These are phyloP conservation scores for Xylariaceae sp. DNA, from an alignment of 2,329 filamentous ascomycete species.

Conservation along the genomic window DNA sequence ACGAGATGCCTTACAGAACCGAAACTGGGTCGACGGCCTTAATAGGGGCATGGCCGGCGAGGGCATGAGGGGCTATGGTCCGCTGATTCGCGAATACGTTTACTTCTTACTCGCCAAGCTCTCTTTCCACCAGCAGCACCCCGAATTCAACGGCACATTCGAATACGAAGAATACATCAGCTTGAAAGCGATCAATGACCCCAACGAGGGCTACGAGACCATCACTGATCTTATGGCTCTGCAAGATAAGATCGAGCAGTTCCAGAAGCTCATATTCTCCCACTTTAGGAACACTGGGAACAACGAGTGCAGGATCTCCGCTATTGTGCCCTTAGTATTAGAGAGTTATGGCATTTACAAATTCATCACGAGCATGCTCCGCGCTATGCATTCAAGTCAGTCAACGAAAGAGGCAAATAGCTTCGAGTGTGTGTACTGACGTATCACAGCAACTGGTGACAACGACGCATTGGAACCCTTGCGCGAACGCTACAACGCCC, in stretches of 20 bases:
- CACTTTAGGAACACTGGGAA: slow-evolving; percentile 89
- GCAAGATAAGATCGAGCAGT: slow-evolving; percentile 97
- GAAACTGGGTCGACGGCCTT: slow-evolving; percentile 88
- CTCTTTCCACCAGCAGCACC: slow-evolving; percentile 92
- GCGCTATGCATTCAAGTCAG: slow-evolving; percentile 93
- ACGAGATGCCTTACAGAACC: slow-evolving; percentile 83
- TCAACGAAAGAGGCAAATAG: too few relatives aligned
- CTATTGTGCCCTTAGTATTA: slow-evolving; percentile 86
- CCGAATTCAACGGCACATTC: slow-evolving; percentile 97
- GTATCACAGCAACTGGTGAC: slow-evolving; percentile 71
- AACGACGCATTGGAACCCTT: slow-evolving; percentile 88
- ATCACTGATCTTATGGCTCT: slow-evolving; percentile 95
- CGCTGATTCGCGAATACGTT: slow-evolving; percentile 94
- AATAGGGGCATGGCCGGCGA: slow-evolving; percentile 79
- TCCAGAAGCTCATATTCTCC: slow-evolving; percentile 97
- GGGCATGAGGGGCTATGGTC: slow-evolving; percentile 83
- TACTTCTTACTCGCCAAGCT: slow-evolving; percentile 93
- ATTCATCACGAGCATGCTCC: slow-evolving; percentile 98
- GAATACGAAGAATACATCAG: slow-evolving; percentile 99
- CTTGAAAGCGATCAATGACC: slow-evolving; percentile 95
- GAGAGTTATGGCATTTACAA: slow-evolving; percentile 99
- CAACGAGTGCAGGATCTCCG: slow-evolving; percentile 95
- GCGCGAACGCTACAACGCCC: slow-evolving; percentile 84
- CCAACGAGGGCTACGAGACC: slow-evolving; percentile 95
- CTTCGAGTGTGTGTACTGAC: too few relatives aligned